Evolutionary conservation across 345 rosid species (phyloP).

Genomic region (Cardiospermum halicacabum): DNA sequence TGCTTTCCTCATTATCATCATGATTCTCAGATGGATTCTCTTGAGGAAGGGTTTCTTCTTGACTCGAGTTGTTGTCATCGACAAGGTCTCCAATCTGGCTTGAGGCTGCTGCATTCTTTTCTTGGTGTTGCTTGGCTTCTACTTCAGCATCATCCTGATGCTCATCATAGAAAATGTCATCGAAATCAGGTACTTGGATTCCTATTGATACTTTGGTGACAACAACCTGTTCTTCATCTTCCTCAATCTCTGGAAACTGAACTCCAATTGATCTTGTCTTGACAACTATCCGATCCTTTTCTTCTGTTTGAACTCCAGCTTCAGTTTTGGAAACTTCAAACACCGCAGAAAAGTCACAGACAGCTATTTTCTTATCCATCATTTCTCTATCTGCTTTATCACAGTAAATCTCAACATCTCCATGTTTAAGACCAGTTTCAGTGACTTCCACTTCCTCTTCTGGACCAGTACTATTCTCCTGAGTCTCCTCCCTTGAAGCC

Average conservation of each 20-base stretch:
- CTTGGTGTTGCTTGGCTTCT: conserved; percentile 8
- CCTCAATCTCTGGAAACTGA: conserved; percentile 7
- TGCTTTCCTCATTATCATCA: conserved; percentile 6
- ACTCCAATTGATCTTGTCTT: conserved; percentile 11
- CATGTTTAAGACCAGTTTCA: conserved; percentile 12
- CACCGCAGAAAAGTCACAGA: neutral
- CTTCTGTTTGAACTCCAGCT: conserved; percentile 18
- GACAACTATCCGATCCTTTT: neutral
- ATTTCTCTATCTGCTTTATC: conserved; percentile 14
- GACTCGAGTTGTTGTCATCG: conserved; percentile 4
- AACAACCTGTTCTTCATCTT: neutral
- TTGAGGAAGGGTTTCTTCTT: conserved; percentile 14
- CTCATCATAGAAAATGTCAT: conserved; percentile 2
- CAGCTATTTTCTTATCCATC: conserved; percentile 3
- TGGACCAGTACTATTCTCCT: conserved; percentile 5
- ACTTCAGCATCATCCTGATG: conserved; percentile 4
- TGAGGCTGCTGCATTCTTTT: neutral
- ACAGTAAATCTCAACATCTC: conserved; percentile 15
- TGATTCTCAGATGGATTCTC: conserved; percentile 7
- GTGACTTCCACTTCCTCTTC: conserved; percentile 14
- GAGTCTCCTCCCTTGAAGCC: conserved; percentile 16
- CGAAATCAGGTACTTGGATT: conserved; percentile 11
- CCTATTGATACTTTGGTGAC: conserved; percentile 3
- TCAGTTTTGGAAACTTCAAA: conserved; percentile 5
- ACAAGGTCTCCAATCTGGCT: neutral